Evolutionary conservation across 1,139 yeast genomes (phyloP), one percentile per base, ranked within the genome.

Genomic region (Geotrichum reessii): DNA sequence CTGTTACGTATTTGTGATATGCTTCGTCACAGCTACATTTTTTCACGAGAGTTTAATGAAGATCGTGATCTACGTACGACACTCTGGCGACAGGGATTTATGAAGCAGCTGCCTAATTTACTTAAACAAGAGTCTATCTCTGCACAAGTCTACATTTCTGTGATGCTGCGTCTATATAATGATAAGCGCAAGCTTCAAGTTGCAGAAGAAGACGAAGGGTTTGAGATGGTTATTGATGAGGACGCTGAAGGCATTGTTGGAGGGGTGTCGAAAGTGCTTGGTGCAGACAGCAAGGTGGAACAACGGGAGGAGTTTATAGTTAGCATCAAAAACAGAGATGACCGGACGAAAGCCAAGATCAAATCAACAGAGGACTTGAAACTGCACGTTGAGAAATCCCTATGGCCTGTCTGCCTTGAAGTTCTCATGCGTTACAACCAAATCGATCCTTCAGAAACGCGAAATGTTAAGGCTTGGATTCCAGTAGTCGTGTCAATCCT

Each of bases 51-150:
- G 60, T 95, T 95, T 77, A 95, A 95, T 71, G 93, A 86, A 63
- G 92, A 95, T 72, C 86, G 87, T 69, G 93, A 90, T 59, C 78
- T 93, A 64, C 79, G 99, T 64, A 87, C 88, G 24, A 78, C 95
- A 63, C 78, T 95, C 53, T 92, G 95, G 86, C 88, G 91, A 68
- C 90, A 95, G 8, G 97, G 97, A 2, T 85, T 91, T 44, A 93
- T 92, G 74, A 96, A 90, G 68, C 87, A 93, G 69, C 79, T 92
- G 62, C 99, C 99, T 25, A 95, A 93, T 68, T 76, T 95, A 65
- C 77, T 92, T 65, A 88, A 89, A 67, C 99, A 95, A 73, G 99
- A 95, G 72, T 85, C 95, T 0, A 84, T 92, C 22, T 84, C 97
- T 0, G 87, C 96, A 1, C 93, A 96, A 1, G 96, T 91, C 1